Evolutionary conservation across 2,329 filamentous ascomycete species (phyloP).

Genomic region (Stachybotrys chlorohalonatus): DNA sequence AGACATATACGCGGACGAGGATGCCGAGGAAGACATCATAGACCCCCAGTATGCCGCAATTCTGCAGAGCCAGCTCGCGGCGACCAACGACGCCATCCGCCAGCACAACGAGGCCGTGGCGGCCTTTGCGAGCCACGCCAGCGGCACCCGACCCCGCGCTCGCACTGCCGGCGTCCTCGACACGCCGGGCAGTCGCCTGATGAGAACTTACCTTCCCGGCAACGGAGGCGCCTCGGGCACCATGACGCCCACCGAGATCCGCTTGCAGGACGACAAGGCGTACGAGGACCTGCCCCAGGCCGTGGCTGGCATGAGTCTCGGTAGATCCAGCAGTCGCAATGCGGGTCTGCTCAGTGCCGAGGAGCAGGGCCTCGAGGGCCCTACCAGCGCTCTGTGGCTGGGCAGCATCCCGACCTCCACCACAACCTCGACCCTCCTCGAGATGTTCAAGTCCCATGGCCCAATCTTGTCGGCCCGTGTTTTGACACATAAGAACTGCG

Average conservation of each 20-base stretch:
- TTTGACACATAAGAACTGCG: conserved; percentile 96
- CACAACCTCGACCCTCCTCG: conserved; percentile 85
- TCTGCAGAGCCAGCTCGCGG: conserved; percentile 53
- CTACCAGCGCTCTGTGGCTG: conserved; percentile 91
- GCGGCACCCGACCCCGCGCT: conserved; percentile 73
- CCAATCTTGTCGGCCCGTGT: conserved; percentile 86
- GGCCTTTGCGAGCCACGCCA: conserved; percentile 79
- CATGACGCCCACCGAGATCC: conserved; percentile 66
- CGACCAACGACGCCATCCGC: conserved; percentile 64
- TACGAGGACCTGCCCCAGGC: conserved; percentile 75
- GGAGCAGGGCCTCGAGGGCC: conserved; percentile 75
- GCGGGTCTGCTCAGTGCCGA: conserved; percentile 62
- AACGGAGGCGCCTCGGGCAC: conserved; percentile 61
- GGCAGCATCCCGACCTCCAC: conserved; percentile 96
- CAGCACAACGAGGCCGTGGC: conserved; percentile 92
- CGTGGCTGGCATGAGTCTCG: conserved; percentile 71
- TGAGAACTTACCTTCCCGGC: conserved; percentile 69
- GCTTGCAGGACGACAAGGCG: conserved; percentile 64
- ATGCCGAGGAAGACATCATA: conserved; percentile 35
- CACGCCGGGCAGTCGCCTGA: conserved; percentile 55
- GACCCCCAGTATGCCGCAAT: conserved; percentile 46
- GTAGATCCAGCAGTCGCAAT: conserved; percentile 55
- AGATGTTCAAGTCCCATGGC: conserved; percentile 92
- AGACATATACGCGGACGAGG: conserved; percentile 88
- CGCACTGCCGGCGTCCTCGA: conserved; percentile 89